These are phyloP conservation scores for Vaccinium corymbosum DNA, from an alignment of 148 eudicot genomes.

Conservation along the genomic window DNA sequence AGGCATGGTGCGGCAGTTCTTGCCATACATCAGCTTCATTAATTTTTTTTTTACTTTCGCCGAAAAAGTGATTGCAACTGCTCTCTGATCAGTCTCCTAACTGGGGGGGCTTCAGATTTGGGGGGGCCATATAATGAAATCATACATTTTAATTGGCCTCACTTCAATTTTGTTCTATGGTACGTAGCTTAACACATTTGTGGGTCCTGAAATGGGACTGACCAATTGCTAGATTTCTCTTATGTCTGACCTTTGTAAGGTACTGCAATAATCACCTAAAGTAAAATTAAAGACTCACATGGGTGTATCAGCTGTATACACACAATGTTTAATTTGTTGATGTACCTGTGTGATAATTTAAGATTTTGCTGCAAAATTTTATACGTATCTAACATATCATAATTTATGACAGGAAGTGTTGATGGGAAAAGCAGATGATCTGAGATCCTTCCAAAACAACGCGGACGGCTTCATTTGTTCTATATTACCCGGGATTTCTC, in stretches of 20 bases:
- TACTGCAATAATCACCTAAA: neutral
- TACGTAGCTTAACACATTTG: constrained; percentile 6
- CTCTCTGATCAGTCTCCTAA: neutral
- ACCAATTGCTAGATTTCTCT: neutral
- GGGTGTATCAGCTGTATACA: neutral
- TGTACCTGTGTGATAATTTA: neutral
- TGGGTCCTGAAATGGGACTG: constrained; percentile 12
- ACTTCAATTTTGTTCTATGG: neutral
- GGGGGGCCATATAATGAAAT: constrained; percentile 3
- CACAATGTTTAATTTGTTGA: neutral
- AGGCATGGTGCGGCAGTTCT: neutral
- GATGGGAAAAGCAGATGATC: constrained; percentile 71
- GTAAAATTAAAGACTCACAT: neutral
- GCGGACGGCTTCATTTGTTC: constrained; percentile 91
- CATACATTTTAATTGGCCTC: neutral
- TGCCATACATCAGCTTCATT: neutral
- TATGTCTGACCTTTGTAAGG: neutral
- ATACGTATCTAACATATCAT: neutral
- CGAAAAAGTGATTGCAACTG: constrained; percentile 2
- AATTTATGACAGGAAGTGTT: constrained; percentile 63
- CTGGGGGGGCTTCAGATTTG: constrained; percentile 13
- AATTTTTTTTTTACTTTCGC: too few species aligned
- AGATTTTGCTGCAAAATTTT: neutral
- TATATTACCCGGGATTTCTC: constrained; percentile 68
- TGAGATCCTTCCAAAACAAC: constrained; percentile 60